A percentile compares a stretch with the other conserved stretches of the same genome.
Conservation (phyloP, 2,329 filamentous ascomycete species). For the Pestalotiopsis sp. region DNA sequence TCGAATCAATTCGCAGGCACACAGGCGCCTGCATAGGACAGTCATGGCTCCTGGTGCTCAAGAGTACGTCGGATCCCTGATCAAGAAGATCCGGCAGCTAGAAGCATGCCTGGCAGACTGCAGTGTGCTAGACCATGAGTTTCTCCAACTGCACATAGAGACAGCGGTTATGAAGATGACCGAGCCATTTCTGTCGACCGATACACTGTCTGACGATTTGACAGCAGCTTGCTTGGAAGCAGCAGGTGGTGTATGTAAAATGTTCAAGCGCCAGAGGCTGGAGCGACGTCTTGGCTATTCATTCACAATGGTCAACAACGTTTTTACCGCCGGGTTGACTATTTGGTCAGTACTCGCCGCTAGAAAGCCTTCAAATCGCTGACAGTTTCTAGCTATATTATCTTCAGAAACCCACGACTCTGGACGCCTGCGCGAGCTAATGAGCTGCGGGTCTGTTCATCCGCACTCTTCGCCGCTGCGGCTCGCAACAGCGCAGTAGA, state of each 20-base stretch:
- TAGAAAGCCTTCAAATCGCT: background rate
- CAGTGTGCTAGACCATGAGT: background rate
- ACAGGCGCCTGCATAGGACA: background rate
- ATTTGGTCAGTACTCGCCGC: background rate
- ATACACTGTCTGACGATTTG: background rate
- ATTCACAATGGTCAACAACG: background rate
- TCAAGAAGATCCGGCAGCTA: background rate
- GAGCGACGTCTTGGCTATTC: background rate
- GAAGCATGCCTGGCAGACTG: background rate
- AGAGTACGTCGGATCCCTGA: background rate
- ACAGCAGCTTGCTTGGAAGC: background rate
- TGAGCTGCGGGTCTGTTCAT: background rate
- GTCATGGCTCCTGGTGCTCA: background rate
- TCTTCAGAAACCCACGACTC: background rate
- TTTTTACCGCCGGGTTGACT: background rate
- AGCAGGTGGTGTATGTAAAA: background rate
- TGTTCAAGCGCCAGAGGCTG: background rate
- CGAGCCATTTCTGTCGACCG: background rate
- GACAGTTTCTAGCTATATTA: background rate
- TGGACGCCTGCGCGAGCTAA: background rate
- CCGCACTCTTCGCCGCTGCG: background rate
- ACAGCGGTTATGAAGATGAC: background rate
- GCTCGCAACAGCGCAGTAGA: background rate
- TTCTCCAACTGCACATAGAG: background rate
- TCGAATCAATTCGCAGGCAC: background rate